Conservation (phyloP, 495 filamentous ascomycete genomes). For the Saxophila tyrrhenica region DNA sequence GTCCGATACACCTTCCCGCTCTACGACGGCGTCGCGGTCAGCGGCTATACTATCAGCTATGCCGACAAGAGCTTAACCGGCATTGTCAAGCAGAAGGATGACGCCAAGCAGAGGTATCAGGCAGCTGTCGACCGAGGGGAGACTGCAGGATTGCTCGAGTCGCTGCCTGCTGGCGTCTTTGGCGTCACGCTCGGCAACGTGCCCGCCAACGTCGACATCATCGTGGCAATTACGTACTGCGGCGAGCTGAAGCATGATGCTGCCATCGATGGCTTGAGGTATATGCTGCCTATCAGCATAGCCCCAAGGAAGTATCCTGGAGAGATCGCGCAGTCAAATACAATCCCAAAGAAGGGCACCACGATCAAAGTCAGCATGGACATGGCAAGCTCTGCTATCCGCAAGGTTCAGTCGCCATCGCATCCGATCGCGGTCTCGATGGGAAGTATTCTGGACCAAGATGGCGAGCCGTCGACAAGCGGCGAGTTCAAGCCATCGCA, state of each 20-base stretch:
- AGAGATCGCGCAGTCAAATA: conserved; percentile 15
- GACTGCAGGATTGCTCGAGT: conserved; percentile 51
- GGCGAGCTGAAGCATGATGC: conserved; percentile 58
- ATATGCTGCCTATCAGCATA: conserved; percentile 52
- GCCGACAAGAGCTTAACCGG: conserved; percentile 40
- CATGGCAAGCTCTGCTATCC: conserved; percentile 45
- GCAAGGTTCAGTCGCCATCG: conserved; percentile 50
- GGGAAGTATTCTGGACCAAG: conserved; percentile 34
- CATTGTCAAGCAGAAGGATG: conserved; percentile 48
- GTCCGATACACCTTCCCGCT: conserved; percentile 56
- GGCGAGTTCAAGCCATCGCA: conserved; percentile 32
- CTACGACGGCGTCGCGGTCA: conserved; percentile 55
- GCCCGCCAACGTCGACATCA: conserved; percentile 39
- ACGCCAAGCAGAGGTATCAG: conserved; percentile 44
- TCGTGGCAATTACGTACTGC: conserved; percentile 51
- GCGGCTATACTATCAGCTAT: conserved; percentile 48
- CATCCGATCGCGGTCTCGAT: conserved; percentile 55
- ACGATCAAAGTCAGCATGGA: conserved; percentile 49
- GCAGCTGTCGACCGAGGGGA: conserved; percentile 45
- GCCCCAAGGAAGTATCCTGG: conserved; percentile 41
- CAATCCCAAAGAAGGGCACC: conserved; percentile 33
- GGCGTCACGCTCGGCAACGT: conserved; percentile 54
- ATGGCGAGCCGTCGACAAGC: conserved; percentile 31
- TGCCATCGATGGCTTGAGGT: conserved; percentile 49
- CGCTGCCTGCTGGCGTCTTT: conserved; percentile 51